phyloP scores from a whole-genome alignment of 163 green algal genomes.

The Coccomyxa subellipsoidea region DNA sequence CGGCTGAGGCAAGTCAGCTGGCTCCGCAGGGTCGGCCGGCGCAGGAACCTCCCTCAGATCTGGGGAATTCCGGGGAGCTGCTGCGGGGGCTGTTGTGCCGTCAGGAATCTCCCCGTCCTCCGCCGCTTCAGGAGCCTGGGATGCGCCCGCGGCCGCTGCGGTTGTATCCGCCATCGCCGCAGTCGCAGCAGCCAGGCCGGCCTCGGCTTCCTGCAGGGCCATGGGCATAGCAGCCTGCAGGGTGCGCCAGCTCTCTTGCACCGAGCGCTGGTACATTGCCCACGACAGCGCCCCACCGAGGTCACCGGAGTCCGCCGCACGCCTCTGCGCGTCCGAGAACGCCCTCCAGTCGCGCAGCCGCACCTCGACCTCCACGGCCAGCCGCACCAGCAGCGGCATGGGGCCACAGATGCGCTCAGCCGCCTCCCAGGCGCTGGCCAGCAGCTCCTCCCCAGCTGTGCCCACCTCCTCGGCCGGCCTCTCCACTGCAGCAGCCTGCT shows the following conservation, averaged over 20 bases:
- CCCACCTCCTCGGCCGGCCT: neutral
- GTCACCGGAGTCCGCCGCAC: neutral
- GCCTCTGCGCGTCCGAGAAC: neutral
- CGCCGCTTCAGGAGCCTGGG: neutral
- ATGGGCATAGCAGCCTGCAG: conserved; percentile 16
- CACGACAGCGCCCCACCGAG: neutral
- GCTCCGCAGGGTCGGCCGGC: neutral
- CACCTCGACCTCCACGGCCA: conserved; percentile 41
- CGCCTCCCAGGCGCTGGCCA: neutral
- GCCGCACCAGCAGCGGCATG: conserved; percentile 22
- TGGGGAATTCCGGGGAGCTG: neutral
- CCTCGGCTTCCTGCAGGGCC: conserved; percentile 21
- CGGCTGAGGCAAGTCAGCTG: neutral
- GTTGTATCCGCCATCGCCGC: neutral
- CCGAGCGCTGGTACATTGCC: neutral
- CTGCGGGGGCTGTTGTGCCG: neutral
- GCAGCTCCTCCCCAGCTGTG: neutral
- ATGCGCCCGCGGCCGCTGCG: neutral
- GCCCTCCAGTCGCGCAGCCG: conserved; percentile 6
- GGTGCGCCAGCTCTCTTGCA: conserved; percentile 18
- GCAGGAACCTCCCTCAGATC: neutral
- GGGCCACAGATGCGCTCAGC: neutral
- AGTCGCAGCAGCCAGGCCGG: conserved; percentile 15
- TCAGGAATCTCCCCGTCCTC: neutral
- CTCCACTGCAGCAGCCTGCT: neutral